Evolutionary conservation across 441 rosid genomes (phyloP), one percentile per base, ranked within the genome.

Genomic region (Omphalea diandra): DNA sequence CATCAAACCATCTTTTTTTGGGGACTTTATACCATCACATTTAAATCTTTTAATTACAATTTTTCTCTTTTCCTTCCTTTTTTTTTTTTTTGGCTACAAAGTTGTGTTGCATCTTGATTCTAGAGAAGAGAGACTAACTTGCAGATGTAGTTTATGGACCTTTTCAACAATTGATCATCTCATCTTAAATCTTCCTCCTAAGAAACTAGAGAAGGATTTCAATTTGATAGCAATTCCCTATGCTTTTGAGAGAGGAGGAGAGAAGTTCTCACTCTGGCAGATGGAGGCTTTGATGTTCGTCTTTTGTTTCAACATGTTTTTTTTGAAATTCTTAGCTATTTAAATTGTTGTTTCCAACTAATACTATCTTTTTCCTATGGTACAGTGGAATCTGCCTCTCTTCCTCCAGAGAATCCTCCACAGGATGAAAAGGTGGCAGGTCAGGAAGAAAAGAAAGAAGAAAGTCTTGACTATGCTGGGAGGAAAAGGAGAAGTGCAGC

Each of bases 351-450:
- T 46, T n/a, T 31, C 18, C 27, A 10, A 18, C n/a, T 44, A 18
- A 20, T 52, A n/a, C 54, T 40, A 0, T 12, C 0, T 36, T 54
- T 18, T 59, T 56, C 40, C 29, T 57, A 62, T 63, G 33, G 44
- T 7, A 15, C 73, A 72, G 76, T 17, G 59, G 62, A 67, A 60
- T 36, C 66, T 44, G 29, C 76, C 12, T 60, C 83, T 50, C 70
- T 68, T 29, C 65, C 64, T 52, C 65, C 70, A 44, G 85, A 77
- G 76, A 68, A 71, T 33, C 55, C 83, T 14, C 75, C 73, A 43
- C 84, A 50, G 29, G 80, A 50, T 17, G 79, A 73, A 76, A 72
- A 66, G 2, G 10, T 17, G 35, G 43, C 31, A 15, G 65, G 46
- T 27, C 47, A 65, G 60, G 79, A 54, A 53, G 75, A 66, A 52